Evolutionary conservation across 2,329 filamentous ascomycete species (phyloP).

Genomic region (Paecilomyces variotii): DNA sequence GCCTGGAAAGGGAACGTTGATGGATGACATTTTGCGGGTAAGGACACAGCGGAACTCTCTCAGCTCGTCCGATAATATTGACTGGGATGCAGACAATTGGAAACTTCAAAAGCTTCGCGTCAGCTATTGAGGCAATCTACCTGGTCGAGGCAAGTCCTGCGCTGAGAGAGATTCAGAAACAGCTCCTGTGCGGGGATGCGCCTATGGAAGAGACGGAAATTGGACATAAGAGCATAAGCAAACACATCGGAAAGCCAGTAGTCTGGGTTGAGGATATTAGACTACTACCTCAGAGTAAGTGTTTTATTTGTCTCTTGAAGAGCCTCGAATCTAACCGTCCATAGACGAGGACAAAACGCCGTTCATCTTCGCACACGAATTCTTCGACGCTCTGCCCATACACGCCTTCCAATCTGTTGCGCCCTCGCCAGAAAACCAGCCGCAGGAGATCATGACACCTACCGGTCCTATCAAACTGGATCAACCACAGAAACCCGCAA

Average conservation of each 20-base stretch:
- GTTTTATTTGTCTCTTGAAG: constrained; percentile 2
- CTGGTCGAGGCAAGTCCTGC: constrained; percentile 87
- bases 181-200: constrained; percentile 67
- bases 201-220: constrained; percentile 61
- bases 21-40: constrained; percentile 92
- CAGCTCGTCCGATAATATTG: background rate
- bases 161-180: constrained; percentile 68
- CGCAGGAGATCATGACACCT: constrained; percentile 41
- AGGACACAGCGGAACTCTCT: constrained; percentile 22
- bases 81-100: constrained; percentile 59
- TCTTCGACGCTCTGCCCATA: constrained; percentile 96
- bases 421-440: constrained; percentile 36
- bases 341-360: constrained; percentile 63
- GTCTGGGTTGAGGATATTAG: constrained; percentile 87
- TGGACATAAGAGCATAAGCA: constrained; percentile 67
- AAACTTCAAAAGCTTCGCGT: constrained; percentile 70
- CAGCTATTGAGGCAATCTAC: constrained; percentile 78
- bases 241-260: constrained; percentile 65
- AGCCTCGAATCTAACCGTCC: constrained; percentile 5
- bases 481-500: constrained; percentile 31
- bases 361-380: constrained; percentile 94
- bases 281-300: constrained; percentile 62
- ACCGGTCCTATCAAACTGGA: constrained; percentile 42
- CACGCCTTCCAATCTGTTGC: constrained; percentile 81
- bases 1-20: constrained; percentile 86